Evolutionary conservation across 345 rosid species (phyloP).

Genomic region (Mallotus nudiflorus): DNA sequence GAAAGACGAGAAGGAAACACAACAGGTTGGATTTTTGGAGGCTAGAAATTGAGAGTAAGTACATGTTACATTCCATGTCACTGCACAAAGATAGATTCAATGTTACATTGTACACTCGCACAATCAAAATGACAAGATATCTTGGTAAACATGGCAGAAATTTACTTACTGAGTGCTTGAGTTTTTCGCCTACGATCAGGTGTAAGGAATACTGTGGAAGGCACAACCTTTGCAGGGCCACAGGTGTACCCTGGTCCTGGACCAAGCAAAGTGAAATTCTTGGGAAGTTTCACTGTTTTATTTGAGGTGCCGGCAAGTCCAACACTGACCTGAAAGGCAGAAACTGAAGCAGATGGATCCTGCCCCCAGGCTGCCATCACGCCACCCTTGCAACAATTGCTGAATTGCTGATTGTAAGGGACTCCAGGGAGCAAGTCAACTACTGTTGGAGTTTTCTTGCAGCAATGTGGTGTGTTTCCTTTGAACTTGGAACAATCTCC

Average conservation of each 20-base stretch:
- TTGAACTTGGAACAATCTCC: conserved; percentile 87
- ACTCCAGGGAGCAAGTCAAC: conserved; percentile 75
- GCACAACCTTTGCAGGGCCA: conserved; percentile 70
- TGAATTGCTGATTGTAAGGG: conserved; percentile 75
- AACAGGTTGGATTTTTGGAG: conserved; percentile 29
- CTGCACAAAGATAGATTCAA: conserved; percentile 15
- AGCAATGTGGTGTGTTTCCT: conserved; percentile 70
- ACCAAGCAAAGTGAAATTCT: conserved; percentile 66
- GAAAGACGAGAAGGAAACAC: conserved; percentile 29
- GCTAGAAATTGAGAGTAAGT: conserved; percentile 31
- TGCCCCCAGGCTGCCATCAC: conserved; percentile 77
- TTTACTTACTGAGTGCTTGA: conserved; percentile 64
- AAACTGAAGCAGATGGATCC: conserved; percentile 59
- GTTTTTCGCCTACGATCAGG: conserved; percentile 66
- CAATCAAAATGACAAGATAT: not conserved
- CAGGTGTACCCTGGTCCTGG: conserved; percentile 84
- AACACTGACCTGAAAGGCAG: conserved; percentile 69
- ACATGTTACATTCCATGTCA: conserved; percentile 35
- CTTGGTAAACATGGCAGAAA: not conserved
- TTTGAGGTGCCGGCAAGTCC: conserved; percentile 79
- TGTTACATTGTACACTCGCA: not conserved
- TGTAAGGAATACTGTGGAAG: conserved; percentile 59
- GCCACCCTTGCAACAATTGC: conserved; percentile 74
- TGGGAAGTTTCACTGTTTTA: conserved; percentile 70
- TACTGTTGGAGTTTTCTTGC: conserved; percentile 54